Evolutionary conservation across 2,329 filamentous ascomycete species (phyloP), one percentile per base, ranked within the genome.

Genomic region (Fusarium compactum): DNA sequence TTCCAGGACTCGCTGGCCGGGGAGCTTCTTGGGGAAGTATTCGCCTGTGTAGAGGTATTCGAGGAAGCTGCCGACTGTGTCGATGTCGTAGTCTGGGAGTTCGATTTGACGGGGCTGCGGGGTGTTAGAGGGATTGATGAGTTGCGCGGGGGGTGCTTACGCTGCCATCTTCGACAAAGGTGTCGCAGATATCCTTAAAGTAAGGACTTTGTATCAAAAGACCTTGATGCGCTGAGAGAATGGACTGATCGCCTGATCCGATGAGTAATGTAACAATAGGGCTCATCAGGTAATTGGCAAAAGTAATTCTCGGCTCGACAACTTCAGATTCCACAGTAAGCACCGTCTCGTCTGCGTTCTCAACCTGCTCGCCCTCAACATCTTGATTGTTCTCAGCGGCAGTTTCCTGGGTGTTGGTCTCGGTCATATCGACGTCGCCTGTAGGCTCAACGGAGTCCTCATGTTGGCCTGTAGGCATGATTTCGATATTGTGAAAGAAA

Each of bases 151-250:
- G 15, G 6, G 6, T n/a, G 82, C 88, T 69, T 80, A 92, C 91
- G 62, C 85, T 86, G 50, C 85, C 85, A 55, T 89, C 87, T 32
- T 88, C 85, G 48, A 84, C 83, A 76, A 94, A 92, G 52, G 86
- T 80, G 14, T 85, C 83, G 76, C 90, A 89, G 9, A 87, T 84
- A 24, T 89, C 86, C 14, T 85, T 84, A 77, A 98, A 93, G 79
- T 87, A 94, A 0, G 94, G 92, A 45, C 93, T 95, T 78, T 90
- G 87, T 14, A 83, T 77, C 38, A 98, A 85, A 27, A 98, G 86
- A 5, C 85, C 90, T 81, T 97, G 91, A 79, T 98, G 95, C 9
- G 93, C 93, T 25, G 89, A 90, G 62, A 98, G 86, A 32, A 89
- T 84, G 12, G 88, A 89, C 74, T 87, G 85, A 7, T 89, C 87